These are phyloP conservation scores for Codiaeum variegatum DNA, from an alignment of 441 rosid genomes.

Conservation along the genomic window DNA sequence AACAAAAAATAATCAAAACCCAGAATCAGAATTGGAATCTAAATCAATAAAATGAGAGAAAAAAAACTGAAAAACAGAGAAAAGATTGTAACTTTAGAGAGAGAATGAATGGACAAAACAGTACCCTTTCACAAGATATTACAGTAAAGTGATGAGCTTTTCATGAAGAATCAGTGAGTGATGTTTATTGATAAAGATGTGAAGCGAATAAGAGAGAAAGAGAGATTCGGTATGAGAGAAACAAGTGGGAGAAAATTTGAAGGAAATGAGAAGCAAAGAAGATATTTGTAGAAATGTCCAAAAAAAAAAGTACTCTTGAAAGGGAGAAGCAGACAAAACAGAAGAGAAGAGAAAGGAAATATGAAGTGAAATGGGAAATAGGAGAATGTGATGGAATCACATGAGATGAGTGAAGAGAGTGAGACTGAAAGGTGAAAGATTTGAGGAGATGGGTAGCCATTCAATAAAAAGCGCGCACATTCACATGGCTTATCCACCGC, in stretches of 20 bases:
- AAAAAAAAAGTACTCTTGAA: neutral
- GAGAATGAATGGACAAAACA: neutral
- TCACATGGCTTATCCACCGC: no score
- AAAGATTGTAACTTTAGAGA: neutral
- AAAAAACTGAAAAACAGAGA: neutral
- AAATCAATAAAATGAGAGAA: neutral
- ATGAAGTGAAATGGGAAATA: neutral
- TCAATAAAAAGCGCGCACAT: no score
- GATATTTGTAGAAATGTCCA: conserved; percentile 24
- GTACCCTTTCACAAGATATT: neutral
- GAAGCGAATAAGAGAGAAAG: neutral
- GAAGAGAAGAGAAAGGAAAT: neutral
- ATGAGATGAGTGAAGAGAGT: conserved; percentile 8
- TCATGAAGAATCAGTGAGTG: neutral
- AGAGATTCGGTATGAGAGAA: neutral
- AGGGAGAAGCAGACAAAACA: neutral
- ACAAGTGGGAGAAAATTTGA: neutral
- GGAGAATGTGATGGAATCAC: conserved; percentile 4
- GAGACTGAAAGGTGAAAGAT: neutral
- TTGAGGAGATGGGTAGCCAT: neutral
- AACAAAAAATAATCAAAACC: neutral
- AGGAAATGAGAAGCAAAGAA: neutral
- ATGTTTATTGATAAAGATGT: neutral
- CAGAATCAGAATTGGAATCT: neutral
- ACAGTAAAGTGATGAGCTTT: neutral